phyloP scores from a whole-genome alignment of 2,329 filamentous ascomycete species.

The Calonectria leucothoes region DNA sequence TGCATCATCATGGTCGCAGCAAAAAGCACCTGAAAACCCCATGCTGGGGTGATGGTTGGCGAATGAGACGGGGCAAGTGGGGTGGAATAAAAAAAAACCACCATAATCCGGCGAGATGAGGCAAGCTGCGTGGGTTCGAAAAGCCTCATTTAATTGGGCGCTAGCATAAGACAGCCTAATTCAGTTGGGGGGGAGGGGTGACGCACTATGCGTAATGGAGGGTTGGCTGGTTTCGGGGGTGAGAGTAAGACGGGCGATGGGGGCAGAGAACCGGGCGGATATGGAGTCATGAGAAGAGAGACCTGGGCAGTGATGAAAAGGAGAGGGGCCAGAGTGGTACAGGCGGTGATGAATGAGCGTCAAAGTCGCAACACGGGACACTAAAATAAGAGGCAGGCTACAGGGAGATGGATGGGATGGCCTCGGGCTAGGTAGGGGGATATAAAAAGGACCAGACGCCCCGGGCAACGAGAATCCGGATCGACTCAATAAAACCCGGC shows the following conservation, averaged over 20 bases:
- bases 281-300: constrained; percentile 21
- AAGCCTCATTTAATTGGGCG: constrained; percentile 35
- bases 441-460: constrained; percentile 43
- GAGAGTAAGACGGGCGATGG: constrained; percentile 7
- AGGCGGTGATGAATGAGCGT: constrained; percentile 1
- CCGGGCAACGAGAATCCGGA: constrained; percentile 27
- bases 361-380: constrained; percentile 16
- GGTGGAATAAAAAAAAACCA: constrained; percentile 35
- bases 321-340: neutral
- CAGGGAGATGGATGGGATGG: constrained; percentile 19
- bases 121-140: constrained; percentile 25
- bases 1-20: constrained; percentile 24
- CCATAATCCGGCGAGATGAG: constrained; percentile 28
- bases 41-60: constrained; percentile 16
- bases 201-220: constrained; percentile 16
- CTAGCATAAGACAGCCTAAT: constrained; percentile 1
- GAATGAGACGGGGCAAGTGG: constrained; percentile 33
- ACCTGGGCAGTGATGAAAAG: constrained; percentile 13
- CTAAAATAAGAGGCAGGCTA: neutral
- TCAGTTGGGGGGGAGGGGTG: constrained; percentile 22
- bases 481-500: constrained; percentile 19
- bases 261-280: neutral
- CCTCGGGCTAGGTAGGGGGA: constrained; percentile 34
- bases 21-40: neutral
- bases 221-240: constrained; percentile 7